phyloP scores from a whole-genome alignment of 2,329 filamentous ascomycete genomes.

The Raffaelea ambrosiae region DNA sequence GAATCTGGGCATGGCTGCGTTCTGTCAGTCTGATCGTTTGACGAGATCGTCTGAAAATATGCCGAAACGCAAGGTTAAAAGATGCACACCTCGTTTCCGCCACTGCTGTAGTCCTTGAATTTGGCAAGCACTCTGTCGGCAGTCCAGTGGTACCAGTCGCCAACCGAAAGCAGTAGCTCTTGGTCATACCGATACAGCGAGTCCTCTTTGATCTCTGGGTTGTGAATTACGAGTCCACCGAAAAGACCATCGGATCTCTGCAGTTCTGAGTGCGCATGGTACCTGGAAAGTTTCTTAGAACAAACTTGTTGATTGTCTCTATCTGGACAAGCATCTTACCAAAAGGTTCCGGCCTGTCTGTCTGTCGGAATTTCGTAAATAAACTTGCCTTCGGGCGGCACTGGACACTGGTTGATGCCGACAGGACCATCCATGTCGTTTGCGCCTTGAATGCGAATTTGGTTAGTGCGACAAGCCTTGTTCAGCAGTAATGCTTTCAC shows the following conservation, averaged over 20 bases:
- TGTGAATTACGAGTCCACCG: slow-evolving; percentile 54
- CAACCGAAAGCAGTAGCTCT: slow-evolving; percentile 57
- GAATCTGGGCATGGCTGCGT: slow-evolving; percentile 37
- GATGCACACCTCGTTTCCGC: slow-evolving; percentile 8
- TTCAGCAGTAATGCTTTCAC: background rate
- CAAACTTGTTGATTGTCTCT: too few species aligned
- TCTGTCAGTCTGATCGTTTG: too few species aligned
- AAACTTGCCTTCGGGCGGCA: slow-evolving; percentile 53
- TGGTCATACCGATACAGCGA: slow-evolving; percentile 49
- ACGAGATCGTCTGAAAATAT: background rate
- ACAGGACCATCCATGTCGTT: slow-evolving; percentile 61
- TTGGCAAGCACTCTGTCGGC: slow-evolving; percentile 2
- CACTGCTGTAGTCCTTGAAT: slow-evolving; percentile 8
- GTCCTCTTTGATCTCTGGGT: slow-evolving; percentile 41
- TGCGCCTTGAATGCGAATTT: slow-evolving; percentile 1
- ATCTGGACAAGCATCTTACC: slow-evolving; percentile 28
- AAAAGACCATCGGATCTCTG: slow-evolving; percentile 62
- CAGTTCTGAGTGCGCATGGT: slow-evolving; percentile 62
- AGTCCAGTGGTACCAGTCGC: slow-evolving; percentile 47
- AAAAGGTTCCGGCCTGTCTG: slow-evolving; percentile 27
- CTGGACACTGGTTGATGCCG: slow-evolving; percentile 58
- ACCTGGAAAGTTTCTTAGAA: background rate
- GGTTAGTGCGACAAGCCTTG: background rate
- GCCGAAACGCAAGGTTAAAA: background rate
- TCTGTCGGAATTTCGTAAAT: slow-evolving; percentile 37